phyloP scores from a whole-genome alignment of 768 basidiomycete species.

The Hysterangium stoloniferum region DNA sequence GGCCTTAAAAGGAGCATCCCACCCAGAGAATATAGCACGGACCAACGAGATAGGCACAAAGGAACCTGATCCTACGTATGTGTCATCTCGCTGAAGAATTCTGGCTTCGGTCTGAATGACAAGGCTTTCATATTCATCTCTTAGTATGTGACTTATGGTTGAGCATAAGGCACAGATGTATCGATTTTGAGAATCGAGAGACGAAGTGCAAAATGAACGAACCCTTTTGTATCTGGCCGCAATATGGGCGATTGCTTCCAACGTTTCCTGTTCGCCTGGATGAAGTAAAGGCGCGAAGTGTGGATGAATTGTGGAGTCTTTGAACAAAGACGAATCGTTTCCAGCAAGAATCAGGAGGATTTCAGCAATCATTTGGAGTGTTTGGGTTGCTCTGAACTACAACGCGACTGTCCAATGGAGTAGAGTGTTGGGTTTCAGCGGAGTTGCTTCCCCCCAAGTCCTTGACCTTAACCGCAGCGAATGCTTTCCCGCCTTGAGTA shows the following conservation, averaged over 20 bases:
- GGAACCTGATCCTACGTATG: constrained; percentile 68
- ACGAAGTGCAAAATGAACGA: constrained; percentile 33
- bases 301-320: constrained; percentile 49
- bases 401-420: no score
- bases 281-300: constrained; percentile 69
- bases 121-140: constrained; percentile 71
- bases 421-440: no score
- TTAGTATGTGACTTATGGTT: constrained; percentile 63
- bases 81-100: constrained; percentile 65
- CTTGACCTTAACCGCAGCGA: no score
- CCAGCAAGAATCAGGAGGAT: constrained; percentile 81
- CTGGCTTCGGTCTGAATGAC: constrained; percentile 77
- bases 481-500: no score
- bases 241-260: constrained; percentile 71
- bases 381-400: no score
- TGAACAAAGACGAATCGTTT: constrained; percentile 80
- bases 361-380: constrained; percentile 89
- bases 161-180: constrained; percentile 77
- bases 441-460: no score
- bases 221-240: constrained; percentile 65
- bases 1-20: constrained; percentile 80
- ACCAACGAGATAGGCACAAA: constrained; percentile 84
- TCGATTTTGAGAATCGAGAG: constrained; percentile 47
- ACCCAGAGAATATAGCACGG: constrained; percentile 75
- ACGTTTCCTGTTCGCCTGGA: constrained; percentile 79